Base-by-base conservation (phyloP, 306 rosid species). In the Crataegus laevigata region DNA sequence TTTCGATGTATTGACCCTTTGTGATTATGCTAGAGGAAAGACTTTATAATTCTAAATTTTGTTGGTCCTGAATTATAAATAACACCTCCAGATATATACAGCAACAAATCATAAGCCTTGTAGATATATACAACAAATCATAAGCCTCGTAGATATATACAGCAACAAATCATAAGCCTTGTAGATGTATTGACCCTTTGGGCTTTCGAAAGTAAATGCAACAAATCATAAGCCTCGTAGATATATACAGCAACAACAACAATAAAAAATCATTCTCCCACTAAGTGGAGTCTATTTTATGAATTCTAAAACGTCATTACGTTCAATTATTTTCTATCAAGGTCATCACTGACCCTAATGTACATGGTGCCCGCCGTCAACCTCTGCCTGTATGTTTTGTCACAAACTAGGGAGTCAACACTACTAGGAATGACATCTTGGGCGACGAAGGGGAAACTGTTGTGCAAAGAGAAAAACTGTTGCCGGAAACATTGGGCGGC, bases 231-330 rank as follows among this genome's bases (percentile, higher is more conserved):
- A 38, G 43, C 21, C 54, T 47, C 5, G 1, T 47, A 47, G 52
- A 15, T 15, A 15, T 15, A 14, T 45, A 45, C 15, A 45, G 1
- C 30, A 30, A 2, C 8, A 5, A 34, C 38, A 34, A 34, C 38
- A 34, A 7, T 0, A 34, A 34, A 0, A 32, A 32, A 5, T 1
- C 0, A 1, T 34, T 7, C 6, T 34, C 9, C 0, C 38, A 34
- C 0, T 34, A 34, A 34, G 2, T 34, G 0, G 1, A 0, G 0
- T 7, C 9, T 0, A 1, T 2, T 34, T 34, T 34, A 34, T 34
- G 0, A 34, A 34, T 34, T 2, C 0, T 34, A 34, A 1, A 34
- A 6, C 2, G 2, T 0, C 2, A 34, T 34, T 34, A 34, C 9
- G 0, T 7, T 34, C 9, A 0, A 0, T 34, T 34, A 15, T 15